phyloP scores from a whole-genome alignment of 2,329 filamentous ascomycete species.

The Epichloe uncinata region DNA sequence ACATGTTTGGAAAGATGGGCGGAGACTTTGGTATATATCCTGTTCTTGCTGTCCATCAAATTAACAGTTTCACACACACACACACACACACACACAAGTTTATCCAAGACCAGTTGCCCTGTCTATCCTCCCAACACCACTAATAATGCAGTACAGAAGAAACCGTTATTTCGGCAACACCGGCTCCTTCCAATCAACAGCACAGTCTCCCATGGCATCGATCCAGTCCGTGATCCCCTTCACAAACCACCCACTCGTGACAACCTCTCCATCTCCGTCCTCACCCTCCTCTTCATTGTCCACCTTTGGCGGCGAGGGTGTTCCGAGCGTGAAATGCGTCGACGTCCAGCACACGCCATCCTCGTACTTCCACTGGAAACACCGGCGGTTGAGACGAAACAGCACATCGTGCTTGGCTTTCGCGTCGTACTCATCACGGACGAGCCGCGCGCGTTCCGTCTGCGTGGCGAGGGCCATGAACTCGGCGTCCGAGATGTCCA shows the following conservation, averaged over 20 bases:
- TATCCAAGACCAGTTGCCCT: too few species aligned
- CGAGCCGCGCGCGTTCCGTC: constrained; percentile 14
- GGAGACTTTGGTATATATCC: too few species aligned
- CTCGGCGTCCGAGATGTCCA: constrained; percentile 23
- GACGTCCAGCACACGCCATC: constrained; percentile 30
- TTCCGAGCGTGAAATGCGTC: constrained; percentile 30
- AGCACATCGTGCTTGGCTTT: constrained; percentile 8
- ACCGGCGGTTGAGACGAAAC: constrained; percentile 22
- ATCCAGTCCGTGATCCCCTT: constrained; percentile 35
- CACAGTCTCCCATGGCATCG: constrained; percentile 29
- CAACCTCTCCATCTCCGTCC: constrained; percentile 13
- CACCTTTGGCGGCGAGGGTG: constrained; percentile 16
- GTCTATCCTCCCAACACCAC: not conserved
- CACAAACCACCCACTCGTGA: constrained; percentile 32
- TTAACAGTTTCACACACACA: too few species aligned
- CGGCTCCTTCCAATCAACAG: constrained; percentile 25
- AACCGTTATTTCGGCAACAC: not conserved
- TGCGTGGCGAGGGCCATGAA: constrained; percentile 17
- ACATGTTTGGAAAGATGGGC: too few species aligned
- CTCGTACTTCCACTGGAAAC: constrained; percentile 35
- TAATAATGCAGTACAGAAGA: not conserved
- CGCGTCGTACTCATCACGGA: constrained; percentile 16
- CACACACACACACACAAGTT: too few species aligned
- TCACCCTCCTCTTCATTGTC: constrained; percentile 4
- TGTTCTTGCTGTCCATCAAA: too few species aligned